Conservation (phyloP, 345 rosid species). For the Linum trigynum region DNA sequence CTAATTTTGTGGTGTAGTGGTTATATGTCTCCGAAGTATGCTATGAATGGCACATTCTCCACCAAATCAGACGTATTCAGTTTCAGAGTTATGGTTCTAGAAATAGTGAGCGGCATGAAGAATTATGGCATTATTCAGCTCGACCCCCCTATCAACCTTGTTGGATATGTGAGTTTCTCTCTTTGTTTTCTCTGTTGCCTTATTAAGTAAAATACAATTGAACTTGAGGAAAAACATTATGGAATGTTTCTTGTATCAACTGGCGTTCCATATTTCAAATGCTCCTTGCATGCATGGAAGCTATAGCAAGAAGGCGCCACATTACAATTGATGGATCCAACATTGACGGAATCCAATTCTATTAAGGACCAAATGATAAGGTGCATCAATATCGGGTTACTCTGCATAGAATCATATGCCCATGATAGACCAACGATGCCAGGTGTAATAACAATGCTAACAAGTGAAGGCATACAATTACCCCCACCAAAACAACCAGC, state of each 20-base stretch:
- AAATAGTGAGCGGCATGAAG: not conserved
- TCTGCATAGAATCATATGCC: slow-evolving; percentile 5
- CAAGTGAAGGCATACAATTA: not conserved
- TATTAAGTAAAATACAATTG: no score
- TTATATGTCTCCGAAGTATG: no score
- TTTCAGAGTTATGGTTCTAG: no score
- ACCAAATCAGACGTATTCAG: no score
- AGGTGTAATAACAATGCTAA: slow-evolving; percentile 9
- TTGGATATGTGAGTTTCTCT: not conserved
- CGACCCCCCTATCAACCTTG: not conserved
- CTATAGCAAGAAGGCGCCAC: not conserved
- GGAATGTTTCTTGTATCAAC: no score
- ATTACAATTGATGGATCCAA: not conserved
- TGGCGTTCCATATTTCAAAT: no score
- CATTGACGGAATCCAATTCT: not conserved
- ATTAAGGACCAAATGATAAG: slow-evolving; percentile 1
- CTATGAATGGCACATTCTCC: no score
- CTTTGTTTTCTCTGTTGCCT: no score
- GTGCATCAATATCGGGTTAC: slow-evolving; percentile 9
- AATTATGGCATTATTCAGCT: not conserved
- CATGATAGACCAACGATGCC: slow-evolving; percentile 8
- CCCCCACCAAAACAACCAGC: slow-evolving; percentile 10
- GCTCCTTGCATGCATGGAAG: not conserved
- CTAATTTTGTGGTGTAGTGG: not conserved
- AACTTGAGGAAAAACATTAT: no score